Evolutionary conservation across 2,329 filamentous ascomycete genomes (phyloP).

Genomic region (Fusarium pilosicola): DNA sequence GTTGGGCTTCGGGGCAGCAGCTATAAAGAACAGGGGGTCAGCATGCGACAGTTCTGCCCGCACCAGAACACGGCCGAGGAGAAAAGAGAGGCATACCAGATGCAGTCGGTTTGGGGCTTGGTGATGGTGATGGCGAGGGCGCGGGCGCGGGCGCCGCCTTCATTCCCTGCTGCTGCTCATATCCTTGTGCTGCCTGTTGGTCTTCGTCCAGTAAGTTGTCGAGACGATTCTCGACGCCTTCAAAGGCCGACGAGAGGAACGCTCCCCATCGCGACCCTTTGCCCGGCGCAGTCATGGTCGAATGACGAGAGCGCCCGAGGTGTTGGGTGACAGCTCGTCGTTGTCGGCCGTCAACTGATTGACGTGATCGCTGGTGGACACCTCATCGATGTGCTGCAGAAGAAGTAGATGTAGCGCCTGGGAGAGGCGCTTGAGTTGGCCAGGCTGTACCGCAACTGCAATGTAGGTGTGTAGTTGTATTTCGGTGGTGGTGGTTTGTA

Average conservation of each 20-base stretch:
- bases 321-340: constrained; percentile 13
- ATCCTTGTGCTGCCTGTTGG: constrained; percentile 27
- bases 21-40: constrained; percentile 37
- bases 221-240: constrained; percentile 90
- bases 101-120: constrained; percentile 39
- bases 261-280: constrained; percentile 76
- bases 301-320: constrained; percentile 25
- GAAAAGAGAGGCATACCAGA: constrained; percentile 2
- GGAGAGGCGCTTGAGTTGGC: background rate
- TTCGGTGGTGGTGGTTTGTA: constrained; percentile 11
- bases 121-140: constrained; percentile 49
- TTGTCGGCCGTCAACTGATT: constrained; percentile 33
- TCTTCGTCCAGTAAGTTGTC: constrained; percentile 91
- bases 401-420: background rate
- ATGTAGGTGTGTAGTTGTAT: background rate
- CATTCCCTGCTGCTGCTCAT: constrained; percentile 39
- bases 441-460: background rate
- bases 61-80: background rate
- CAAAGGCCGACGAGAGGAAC: constrained; percentile 89
- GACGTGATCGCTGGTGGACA: constrained; percentile 34
- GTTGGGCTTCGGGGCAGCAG: constrained; percentile 71
- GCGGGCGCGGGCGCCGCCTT: constrained; percentile 19
- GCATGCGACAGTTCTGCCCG: background rate
- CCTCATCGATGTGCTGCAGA: constrained; percentile 27
- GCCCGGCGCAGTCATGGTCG: constrained; percentile 61